These are phyloP conservation scores for Nemania bipapillata DNA, from an alignment of 2,329 filamentous ascomycete genomes.

Conservation along the genomic window DNA sequence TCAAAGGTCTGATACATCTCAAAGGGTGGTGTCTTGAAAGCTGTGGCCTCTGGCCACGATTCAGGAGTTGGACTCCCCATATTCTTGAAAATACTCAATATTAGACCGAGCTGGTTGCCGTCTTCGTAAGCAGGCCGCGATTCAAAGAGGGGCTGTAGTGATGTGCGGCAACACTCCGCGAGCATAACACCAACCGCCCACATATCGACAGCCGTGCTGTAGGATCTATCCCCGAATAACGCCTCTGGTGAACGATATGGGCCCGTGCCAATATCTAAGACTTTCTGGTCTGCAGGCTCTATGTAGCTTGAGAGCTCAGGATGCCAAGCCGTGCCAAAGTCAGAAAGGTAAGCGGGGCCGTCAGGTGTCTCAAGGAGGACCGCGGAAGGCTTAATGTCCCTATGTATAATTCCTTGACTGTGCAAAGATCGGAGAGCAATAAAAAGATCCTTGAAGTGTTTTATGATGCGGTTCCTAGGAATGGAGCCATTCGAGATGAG, in stretches of 20 bases:
- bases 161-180: conserved; percentile 73
- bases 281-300: conserved; percentile 76
- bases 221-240: conserved; percentile 82
- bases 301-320: conserved; percentile 65
- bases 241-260: conserved; percentile 90
- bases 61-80: conserved; percentile 84
- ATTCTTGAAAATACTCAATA: conserved; percentile 91
- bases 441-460: conserved; percentile 74
- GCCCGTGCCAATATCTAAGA: conserved; percentile 93
- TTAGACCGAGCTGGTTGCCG: conserved; percentile 89
- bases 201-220: conserved; percentile 80
- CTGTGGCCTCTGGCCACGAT: conserved; percentile 81
- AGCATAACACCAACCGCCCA: conserved; percentile 89
- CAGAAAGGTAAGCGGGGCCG: conserved; percentile 81
- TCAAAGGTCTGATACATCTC: conserved; percentile 86
- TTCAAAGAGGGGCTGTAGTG: conserved; percentile 77
- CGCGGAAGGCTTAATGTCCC: conserved; percentile 94
- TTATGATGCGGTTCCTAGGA: conserved; percentile 49
- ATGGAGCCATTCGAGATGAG: conserved; percentile 67
- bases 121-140: conserved; percentile 77
- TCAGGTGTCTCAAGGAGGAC: conserved; percentile 74
- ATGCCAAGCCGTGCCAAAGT: conserved; percentile 94
- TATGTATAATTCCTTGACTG: conserved; percentile 80
- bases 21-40: conserved; percentile 81
- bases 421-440: conserved; percentile 78